A percentile compares a stretch with the other conserved stretches of the same genome.
These are phyloP conservation scores for Beauveria australis DNA, from an alignment of 2,329 filamentous ascomycete species.

Conservation along the genomic window DNA sequence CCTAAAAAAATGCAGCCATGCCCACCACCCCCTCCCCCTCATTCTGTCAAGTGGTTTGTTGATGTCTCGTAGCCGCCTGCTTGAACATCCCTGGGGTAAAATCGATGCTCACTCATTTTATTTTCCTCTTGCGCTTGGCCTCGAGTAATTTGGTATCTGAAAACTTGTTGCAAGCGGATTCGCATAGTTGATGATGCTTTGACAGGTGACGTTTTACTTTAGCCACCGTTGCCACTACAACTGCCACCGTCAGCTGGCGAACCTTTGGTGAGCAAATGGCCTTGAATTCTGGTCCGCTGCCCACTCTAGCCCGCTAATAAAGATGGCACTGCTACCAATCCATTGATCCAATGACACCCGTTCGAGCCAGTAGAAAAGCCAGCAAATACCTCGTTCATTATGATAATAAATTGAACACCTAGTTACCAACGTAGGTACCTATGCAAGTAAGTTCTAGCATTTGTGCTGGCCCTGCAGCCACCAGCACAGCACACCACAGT, in stretches of 20 bases:
- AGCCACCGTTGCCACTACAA: not conserved
- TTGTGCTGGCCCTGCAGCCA: too few species aligned
- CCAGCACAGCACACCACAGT: too few species aligned
- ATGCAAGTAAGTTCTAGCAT: too few species aligned
- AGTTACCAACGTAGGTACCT: too few species aligned
- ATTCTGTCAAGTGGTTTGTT: not conserved
- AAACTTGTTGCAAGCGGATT: not conserved
- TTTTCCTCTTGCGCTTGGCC: too few species aligned
- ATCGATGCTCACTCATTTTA: too few species aligned
- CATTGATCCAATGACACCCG: not conserved
- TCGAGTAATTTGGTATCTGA: too few species aligned
- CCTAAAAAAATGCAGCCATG: constrained; percentile 2
- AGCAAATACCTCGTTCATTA: too few species aligned
- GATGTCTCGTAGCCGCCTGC: not conserved
- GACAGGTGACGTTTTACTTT: not conserved
- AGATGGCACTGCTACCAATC: not conserved
- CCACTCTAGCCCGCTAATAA: not conserved
- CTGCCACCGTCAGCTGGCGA: not conserved
- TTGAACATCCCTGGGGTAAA: not conserved
- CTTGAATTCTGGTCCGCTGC: not conserved
- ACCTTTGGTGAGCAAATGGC: not conserved
- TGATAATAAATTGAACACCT: too few species aligned
- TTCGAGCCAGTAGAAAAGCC: not conserved
- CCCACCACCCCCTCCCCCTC: not conserved
- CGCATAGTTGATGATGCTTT: not conserved